Evolutionary conservation across 2,329 filamentous ascomycete species (phyloP).

Genomic region (Zasmidium citrigriseum): DNA sequence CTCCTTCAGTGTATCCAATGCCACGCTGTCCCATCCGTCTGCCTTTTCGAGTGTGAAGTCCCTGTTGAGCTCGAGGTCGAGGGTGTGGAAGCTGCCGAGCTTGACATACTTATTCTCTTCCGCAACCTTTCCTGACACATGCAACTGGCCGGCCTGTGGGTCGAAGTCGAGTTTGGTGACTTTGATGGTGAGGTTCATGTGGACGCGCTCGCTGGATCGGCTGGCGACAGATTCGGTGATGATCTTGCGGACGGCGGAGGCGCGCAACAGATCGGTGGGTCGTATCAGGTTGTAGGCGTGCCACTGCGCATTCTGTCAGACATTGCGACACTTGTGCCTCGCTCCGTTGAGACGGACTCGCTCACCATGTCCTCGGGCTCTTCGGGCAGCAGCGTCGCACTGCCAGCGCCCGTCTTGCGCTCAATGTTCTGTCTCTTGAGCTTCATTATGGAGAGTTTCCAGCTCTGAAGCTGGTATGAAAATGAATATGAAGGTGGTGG

Average conservation of each 20-base stretch:
- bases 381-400: constrained; percentile 67
- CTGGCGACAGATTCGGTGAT: constrained; percentile 63
- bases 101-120: constrained; percentile 69
- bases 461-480: background rate
- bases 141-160: constrained; percentile 65
- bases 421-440: constrained; percentile 69
- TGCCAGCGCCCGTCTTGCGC: constrained; percentile 62
- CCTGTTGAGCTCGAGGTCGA: constrained; percentile 83
- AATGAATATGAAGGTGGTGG: background rate
- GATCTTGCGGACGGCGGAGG: constrained; percentile 66
- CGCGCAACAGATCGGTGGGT: constrained; percentile 63
- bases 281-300: constrained; percentile 74
- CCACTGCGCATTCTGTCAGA: constrained; percentile 53
- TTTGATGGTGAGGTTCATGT: constrained; percentile 64
- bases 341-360: constrained; percentile 7
- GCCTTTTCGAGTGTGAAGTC: constrained; percentile 87
- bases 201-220: constrained; percentile 62
- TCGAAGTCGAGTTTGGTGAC: constrained; percentile 71
- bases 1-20: constrained; percentile 74
- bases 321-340: background rate
- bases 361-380: constrained; percentile 74
- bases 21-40: constrained; percentile 86
- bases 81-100: constrained; percentile 67
- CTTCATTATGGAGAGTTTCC: constrained; percentile 52
- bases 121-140: constrained; percentile 66